A percentile compares a stretch with the other conserved stretches of the same genome.
Evolutionary conservation across 495 filamentous ascomycete species (phyloP).

Genomic region (Podospora bellae-mahoneyi): DNA sequence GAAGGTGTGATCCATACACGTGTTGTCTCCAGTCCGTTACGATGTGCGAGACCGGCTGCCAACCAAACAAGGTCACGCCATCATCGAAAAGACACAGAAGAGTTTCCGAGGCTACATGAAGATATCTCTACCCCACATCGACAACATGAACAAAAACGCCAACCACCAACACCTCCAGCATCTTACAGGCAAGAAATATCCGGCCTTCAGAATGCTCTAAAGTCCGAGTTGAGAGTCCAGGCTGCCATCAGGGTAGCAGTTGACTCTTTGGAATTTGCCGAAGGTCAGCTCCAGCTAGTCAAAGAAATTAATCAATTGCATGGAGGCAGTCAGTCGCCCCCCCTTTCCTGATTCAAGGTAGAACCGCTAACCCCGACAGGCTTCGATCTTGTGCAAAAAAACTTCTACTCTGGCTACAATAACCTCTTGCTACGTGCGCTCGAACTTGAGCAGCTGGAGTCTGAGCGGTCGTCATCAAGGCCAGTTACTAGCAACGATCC

Average conservation of each 20-base stretch:
- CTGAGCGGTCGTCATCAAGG: not conserved
- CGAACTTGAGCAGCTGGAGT: constrained; percentile 28
- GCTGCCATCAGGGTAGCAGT: constrained; percentile 34
- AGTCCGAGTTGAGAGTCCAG: constrained; percentile 34
- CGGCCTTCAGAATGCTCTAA: constrained; percentile 25
- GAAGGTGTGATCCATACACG: not conserved
- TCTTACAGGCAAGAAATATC: constrained; percentile 5
- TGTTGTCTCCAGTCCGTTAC: not conserved
- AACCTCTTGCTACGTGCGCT: constrained; percentile 28
- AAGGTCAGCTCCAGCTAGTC: constrained; percentile 30
- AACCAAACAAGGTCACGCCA: not conserved
- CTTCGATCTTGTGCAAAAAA: constrained; percentile 25
- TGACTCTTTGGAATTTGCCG: constrained; percentile 34
- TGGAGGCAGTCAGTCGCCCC: constrained; percentile 22
- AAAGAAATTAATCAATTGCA: constrained; percentile 27
- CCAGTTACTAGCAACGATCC: not conserved
- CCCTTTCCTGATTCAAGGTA: not conserved
- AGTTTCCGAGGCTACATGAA: not conserved
- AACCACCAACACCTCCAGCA: not conserved
- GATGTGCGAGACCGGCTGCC: not conserved
- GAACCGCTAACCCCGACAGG: not conserved
- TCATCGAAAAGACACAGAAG: constrained; percentile 3
- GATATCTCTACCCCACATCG: not conserved
- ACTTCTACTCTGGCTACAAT: constrained; percentile 35
- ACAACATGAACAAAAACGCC: not conserved